These are phyloP conservation scores for Lactarius hengduanensis DNA, from an alignment of 768 basidiomycete species.

Conservation along the genomic window DNA sequence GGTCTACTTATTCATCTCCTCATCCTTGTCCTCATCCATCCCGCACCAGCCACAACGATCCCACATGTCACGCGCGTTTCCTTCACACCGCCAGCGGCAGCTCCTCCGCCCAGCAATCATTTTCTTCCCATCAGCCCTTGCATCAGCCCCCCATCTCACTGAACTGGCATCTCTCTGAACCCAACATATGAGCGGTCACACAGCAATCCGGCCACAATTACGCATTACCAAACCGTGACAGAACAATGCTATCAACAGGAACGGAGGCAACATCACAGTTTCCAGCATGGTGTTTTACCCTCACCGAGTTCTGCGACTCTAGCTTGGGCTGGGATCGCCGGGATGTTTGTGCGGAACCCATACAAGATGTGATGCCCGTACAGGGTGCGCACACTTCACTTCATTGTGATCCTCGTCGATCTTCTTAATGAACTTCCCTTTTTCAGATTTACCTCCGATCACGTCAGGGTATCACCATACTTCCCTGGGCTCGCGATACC, in stretches of 20 bases:
- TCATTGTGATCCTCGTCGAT: too few relatives aligned
- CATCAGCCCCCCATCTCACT: not conserved
- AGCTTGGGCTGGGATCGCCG: too few relatives aligned
- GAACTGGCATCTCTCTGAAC: conserved; percentile 20
- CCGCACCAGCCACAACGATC: conserved; percentile 4
- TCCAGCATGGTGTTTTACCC: too few relatives aligned
- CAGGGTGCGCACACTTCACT: too few relatives aligned
- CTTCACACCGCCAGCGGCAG: conserved; percentile 14
- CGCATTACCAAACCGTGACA: too few relatives aligned
- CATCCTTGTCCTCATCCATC: not conserved
- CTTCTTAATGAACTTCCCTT: too few relatives aligned
- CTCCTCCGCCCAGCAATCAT: conserved; percentile 12
- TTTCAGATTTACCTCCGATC: conserved; percentile 8
- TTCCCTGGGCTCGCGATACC: conserved; percentile 15
- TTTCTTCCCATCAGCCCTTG: conserved; percentile 10
- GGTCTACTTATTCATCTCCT: conserved; percentile 7
- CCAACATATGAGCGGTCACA: conserved; percentile 17
- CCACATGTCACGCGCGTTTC: conserved; percentile 20
- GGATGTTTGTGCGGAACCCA: too few relatives aligned
- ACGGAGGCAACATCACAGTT: too few relatives aligned
- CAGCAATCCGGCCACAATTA: not conserved
- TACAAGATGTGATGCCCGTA: too few relatives aligned
- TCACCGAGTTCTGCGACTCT: too few relatives aligned
- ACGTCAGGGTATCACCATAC: conserved; percentile 9
- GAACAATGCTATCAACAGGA: too few relatives aligned